Percentiles rank a stretch among this genome's conserved stretches.
phyloP scores from a whole-genome alignment of 2,329 filamentous ascomycete genomes.

The Botryotinia calthae region DNA sequence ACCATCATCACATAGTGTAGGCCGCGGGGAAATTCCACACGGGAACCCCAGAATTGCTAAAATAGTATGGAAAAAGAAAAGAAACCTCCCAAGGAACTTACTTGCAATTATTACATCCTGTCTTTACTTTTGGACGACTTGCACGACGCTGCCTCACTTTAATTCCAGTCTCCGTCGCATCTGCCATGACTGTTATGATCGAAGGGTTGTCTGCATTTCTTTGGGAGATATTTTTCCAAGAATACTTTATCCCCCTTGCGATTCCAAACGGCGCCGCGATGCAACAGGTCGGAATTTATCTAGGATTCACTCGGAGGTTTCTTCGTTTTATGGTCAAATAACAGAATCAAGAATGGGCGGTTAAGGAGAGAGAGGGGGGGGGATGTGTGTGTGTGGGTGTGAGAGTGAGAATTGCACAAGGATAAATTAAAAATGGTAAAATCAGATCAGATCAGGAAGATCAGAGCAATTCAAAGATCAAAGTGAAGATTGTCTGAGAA shows the following conservation, averaged over 20 bases:
- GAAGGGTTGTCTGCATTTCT: conserved; percentile 13
- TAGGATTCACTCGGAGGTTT: neutral
- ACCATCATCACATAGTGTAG: neutral
- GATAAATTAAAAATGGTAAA: neutral
- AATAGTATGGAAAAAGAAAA: conserved; percentile 22
- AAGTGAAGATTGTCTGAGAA: neutral
- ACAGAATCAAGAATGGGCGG: neutral
- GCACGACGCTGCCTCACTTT: conserved; percentile 29
- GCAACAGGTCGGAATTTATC: neutral
- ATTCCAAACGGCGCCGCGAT: neutral
- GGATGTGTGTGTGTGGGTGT: too few species aligned
- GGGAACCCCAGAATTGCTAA: conserved; percentile 9
- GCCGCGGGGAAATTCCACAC: conserved; percentile 14
- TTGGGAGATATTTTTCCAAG: neutral
- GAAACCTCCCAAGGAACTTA: conserved; percentile 42
- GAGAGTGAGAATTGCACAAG: neutral
- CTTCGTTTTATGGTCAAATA: neutral
- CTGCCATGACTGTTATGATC: conserved; percentile 18
- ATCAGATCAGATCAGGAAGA: neutral
- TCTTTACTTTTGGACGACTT: conserved; percentile 56
- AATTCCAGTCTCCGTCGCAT: neutral
- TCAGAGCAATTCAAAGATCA: neutral
- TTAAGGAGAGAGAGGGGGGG: neutral
- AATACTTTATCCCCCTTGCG: neutral
- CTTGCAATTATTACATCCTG: conserved; percentile 67